phyloP scores from a whole-genome alignment of 768 basidiomycete species.

The Kwoniella sp. region DNA sequence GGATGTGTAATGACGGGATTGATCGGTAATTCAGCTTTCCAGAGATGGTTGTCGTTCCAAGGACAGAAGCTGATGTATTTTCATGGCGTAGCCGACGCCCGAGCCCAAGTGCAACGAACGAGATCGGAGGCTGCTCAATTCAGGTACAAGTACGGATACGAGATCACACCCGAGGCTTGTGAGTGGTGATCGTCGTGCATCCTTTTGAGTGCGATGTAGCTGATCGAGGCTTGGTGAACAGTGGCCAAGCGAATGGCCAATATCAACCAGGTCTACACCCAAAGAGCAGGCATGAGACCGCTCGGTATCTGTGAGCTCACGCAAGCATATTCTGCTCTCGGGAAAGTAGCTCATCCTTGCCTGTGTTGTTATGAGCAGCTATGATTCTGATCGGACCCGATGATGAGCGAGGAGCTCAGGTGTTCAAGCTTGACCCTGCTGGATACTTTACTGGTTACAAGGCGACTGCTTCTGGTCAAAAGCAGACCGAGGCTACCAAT shows the following conservation, averaged over 20 bases:
- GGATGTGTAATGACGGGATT: conserved; percentile 99
- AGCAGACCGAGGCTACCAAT: conserved; percentile 98
- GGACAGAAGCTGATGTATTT: background rate
- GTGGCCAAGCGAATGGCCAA: conserved; percentile 90
- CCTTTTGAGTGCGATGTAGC: background rate
- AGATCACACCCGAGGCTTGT: conserved; percentile 92
- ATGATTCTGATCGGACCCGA: conserved; percentile 96
- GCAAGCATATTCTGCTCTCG: background rate
- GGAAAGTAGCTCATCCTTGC: background rate
- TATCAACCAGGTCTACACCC: conserved; percentile 98
- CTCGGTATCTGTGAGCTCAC: conserved; percentile 79
- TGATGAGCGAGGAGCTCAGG: conserved; percentile 87
- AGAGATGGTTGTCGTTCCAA: background rate
- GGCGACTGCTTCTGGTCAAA: conserved; percentile 86
- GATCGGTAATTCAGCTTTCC: conserved; percentile 65
- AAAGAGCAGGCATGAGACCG: conserved; percentile 94
- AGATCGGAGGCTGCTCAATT: conserved; percentile 87
- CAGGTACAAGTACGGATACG: conserved; percentile 95
- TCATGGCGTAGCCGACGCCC: conserved; percentile 74
- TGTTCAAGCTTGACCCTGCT: conserved; percentile 97
- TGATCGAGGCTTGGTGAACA: conserved; percentile 19
- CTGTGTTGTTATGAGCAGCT: conserved; percentile 63
- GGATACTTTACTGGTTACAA: conserved; percentile 99
- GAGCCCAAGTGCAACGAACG: conserved; percentile 83
- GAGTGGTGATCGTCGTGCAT: conserved; percentile 18